Evolutionary conservation across 352 stramenopile genomes (phyloP), one percentile per base, ranked within the genome.

Genomic region (Phytophthora hibernalis): DNA sequence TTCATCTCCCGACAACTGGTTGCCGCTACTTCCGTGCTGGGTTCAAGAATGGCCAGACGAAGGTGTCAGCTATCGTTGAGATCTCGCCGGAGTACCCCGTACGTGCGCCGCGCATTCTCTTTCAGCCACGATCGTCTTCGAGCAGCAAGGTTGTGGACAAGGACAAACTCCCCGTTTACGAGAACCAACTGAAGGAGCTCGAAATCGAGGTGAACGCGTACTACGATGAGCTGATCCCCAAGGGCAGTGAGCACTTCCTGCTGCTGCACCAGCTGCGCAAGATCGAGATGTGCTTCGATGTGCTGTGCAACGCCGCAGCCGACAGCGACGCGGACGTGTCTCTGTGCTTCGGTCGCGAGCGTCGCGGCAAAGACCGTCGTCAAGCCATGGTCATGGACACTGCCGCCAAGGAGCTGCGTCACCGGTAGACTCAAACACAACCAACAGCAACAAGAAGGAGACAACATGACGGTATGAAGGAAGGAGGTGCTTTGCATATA

Each of bases 161-260:
- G 42, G 61, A 76, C 18, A 61, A 75, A 28, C 53, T 80, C 2
- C 47, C 69, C 0, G 37, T 77, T 1, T 85, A 82, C 53, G 76
- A 87, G 53, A 89, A 88, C 54, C 76, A 85, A 15, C 71, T 91
- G 24, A 90, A 93, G 86, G 83, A 91, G 45, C 77, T 94, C 8
- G 86, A 91, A 54, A 58, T 90, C n/a, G 86, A 94, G 42, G 80
- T 94, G 45, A 91, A 92, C 58, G 80, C 79, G 28, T 83, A 80
- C 65, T 91, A 89, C 49, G 56, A 85, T 11, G 86, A 94, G 53
- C 74, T 91, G 26, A 61, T 79, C 10, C 68, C 81, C 2, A 68
- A 71, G 3, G 72, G 70, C 18, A 83, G 61, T 7, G 71, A 81
- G 11, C 58, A 72, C 7, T 92, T 78, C 37, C 49, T 94, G 53